Conservation (phyloP, 345 rosid species). For the Ceriops tagal region DNA sequence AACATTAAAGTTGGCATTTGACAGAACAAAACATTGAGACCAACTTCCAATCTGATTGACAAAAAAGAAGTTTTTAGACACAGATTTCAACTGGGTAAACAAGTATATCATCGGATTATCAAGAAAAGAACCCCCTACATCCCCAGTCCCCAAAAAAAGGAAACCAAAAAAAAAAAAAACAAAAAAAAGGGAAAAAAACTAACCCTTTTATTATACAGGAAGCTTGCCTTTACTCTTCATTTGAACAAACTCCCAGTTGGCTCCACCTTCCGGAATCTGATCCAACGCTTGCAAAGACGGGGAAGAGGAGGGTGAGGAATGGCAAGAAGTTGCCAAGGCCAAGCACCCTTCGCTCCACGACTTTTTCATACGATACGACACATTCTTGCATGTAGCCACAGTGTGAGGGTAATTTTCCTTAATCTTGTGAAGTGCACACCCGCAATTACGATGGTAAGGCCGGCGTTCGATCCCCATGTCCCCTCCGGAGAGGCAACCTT, state of each 20-base stretch:
- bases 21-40: too few species aligned
- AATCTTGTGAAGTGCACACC: constrained; percentile 53
- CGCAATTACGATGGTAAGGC: constrained; percentile 63
- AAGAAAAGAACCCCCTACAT: too few species aligned
- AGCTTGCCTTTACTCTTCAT: not conserved
- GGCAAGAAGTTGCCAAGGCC: constrained; percentile 28
- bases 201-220: too few species aligned
- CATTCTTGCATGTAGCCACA: constrained; percentile 24
- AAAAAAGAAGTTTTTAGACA: too few species aligned
- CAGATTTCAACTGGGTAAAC: too few species aligned
- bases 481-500: constrained; percentile 52
- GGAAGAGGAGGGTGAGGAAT: constrained; percentile 43
- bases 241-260: not conserved
- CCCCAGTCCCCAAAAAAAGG: too few species aligned
- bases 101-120: too few species aligned
- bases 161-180: too few species aligned
- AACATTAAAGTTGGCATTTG: too few species aligned
- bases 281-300: constrained; percentile 17
- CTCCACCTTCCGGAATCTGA: not conserved
- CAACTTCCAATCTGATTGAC: too few species aligned
- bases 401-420: constrained; percentile 25
- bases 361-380: constrained; percentile 53
- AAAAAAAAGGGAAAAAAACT: too few species aligned
- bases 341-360: constrained; percentile 69
- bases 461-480: constrained; percentile 50